Evolutionary conservation across 306 rosid genomes (phyloP), one percentile per base, ranked within the genome.

Genomic region (Lotus japonicus): DNA sequence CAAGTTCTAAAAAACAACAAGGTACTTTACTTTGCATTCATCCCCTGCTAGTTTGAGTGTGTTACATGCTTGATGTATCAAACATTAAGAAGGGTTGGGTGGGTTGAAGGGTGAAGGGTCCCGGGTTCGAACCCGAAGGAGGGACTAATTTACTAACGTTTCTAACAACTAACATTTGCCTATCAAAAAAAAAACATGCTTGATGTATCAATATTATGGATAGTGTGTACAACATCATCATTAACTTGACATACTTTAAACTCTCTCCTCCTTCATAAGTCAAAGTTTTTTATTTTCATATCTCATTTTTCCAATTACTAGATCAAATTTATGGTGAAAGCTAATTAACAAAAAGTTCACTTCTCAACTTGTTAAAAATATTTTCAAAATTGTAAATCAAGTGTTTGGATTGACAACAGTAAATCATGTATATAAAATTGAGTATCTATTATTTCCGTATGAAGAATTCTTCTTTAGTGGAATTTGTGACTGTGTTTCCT

Each of bases 1-100:
- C 51, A 72, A 11, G 86, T 80, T 44, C 85, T 90, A 71, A 88
- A 81, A 21, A 84, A 79, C 77, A 94, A 94, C 82, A 84, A 85
- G 99, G 97, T 90, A 36, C 56, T 73, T 33, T 46, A 5, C 68
- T 66, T 5, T 3, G 62, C 42, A 31, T 51, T 46, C 38, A 21
- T 73, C 13, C 17, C 9, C 21, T 58, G 68, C 19, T 15, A 13
- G 17, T 49, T 58, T 57, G 77, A 18, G 26, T 33, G 3, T 41
- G 44, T 7, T 9, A 2, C 52, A n/a, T n/a, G n/a, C n/a, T n/a
- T n/a, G n/a, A n/a, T n/a, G n/a, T n/a, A n/a, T n/a, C n/a, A n/a
- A n/a, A n/a, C n/a, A n/a, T n/a, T n/a, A n/a, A n/a, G n/a, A n/a
- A n/a, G n/a, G n/a, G n/a, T n/a, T n/a, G n/a, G n/a, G n/a, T n/a